Base-by-base conservation (phyloP, 2,329 filamentous ascomycete genomes). In the Trichoderma koningiopsis region DNA sequence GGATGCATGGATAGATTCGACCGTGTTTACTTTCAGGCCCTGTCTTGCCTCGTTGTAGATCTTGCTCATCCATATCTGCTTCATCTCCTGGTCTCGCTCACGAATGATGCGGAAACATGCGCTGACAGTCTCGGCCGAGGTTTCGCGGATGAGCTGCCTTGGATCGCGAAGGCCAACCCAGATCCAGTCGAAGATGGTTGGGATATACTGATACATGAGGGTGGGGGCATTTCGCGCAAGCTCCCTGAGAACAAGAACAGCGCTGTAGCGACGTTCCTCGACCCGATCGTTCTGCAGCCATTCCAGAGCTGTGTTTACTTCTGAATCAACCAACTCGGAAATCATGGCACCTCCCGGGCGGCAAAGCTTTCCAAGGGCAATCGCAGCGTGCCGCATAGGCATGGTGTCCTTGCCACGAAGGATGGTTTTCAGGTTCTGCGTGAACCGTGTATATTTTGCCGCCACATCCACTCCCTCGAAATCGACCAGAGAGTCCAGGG, bases 61-160 rank as follows among this genome's bases (percentile, higher is more conserved):
- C 78, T 94, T 93, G 69, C 88, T 87, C 85, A 98, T 96, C 91
- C 93, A 97, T 53, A 91, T 86, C 76, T 92, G 88, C 76, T 95
- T 93, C 83, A 97, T 91, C 74, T 92, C 89, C 74, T 93, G 90
- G 77, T 99, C 96, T 83, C 96, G 90, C 75, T 97, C 93, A 63
- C 94, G 90, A 72, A 99, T 96, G 73, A 99, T 98, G 77, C 94
- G 91, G 81, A 99, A 97, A 79, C 94, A 97, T 72, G 95, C 93
- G 74, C 93, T 96, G 72, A 98, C 93, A 1, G 95, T 94, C 77
- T 98, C 93, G 22, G 93, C 94, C 6, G 96, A 94, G 0, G 94
- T 96, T 74, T 94, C 92, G 65, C 96, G 89, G 73, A 99, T 99
- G 62, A 97, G 88, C 58, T 96, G 92, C 78, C 96, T 94, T 49